These are phyloP conservation scores for Leccinum ponderosum DNA, from an alignment of 1,284 basidiomycete genomes.

Conservation along the genomic window DNA sequence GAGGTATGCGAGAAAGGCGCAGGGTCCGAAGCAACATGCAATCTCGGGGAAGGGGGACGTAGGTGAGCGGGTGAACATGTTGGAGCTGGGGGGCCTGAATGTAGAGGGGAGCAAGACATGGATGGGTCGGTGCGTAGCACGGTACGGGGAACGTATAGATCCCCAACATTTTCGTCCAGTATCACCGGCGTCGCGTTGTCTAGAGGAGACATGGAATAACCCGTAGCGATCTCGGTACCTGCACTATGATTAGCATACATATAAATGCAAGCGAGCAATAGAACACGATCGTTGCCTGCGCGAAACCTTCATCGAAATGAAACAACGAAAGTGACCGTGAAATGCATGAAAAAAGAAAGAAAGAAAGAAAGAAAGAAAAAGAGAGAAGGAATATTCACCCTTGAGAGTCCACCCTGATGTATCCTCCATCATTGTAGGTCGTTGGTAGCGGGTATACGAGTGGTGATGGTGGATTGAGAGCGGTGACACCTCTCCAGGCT, in stretches of 20 bases:
- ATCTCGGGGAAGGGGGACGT: constrained; percentile 31
- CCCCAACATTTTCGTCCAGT: constrained; percentile 23
- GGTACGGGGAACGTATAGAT: constrained; percentile 24
- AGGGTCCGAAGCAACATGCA: constrained; percentile 27
- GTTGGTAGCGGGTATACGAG: constrained; percentile 22
- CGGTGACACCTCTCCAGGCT: constrained; percentile 69
- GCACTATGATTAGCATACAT: constrained; percentile 24
- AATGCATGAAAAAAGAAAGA: not conserved
- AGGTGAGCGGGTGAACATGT: constrained; percentile 27
- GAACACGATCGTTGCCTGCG: constrained; percentile 14
- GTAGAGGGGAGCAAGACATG: constrained; percentile 8
- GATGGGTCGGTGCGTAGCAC: constrained; percentile 20
- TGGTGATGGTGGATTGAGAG: constrained; percentile 42
- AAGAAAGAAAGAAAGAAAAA: not conserved
- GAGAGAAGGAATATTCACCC: constrained; percentile 24
- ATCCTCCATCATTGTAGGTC: constrained; percentile 22
- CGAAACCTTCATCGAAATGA: constrained; percentile 10
- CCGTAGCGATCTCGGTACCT: constrained; percentile 30
- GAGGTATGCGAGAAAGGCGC: constrained; percentile 30
- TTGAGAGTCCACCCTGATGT: constrained; percentile 27
- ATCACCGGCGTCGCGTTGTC: constrained; percentile 34
- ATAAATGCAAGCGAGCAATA: constrained; percentile 13
- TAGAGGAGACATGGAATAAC: constrained; percentile 34
- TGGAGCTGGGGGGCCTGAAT: constrained; percentile 3
- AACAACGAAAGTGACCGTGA: not conserved